Evolutionary conservation across 768 basidiomycete genomes (phyloP), one percentile per base, ranked within the genome.

Genomic region (Lactifluus subvellereus): DNA sequence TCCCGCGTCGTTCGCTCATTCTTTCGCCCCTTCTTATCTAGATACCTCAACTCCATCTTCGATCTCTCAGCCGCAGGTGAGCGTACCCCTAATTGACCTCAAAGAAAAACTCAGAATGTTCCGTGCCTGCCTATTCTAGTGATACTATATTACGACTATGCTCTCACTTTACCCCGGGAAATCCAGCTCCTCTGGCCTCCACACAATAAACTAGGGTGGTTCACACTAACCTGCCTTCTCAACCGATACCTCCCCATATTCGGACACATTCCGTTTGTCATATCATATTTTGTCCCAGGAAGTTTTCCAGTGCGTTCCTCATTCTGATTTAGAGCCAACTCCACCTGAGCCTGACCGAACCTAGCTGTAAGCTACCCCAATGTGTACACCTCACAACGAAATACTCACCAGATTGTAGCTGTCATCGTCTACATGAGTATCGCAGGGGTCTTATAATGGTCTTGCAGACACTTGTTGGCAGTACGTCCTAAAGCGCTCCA

Each of bases 231-330:
- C 67, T 83, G 82, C 68, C 77, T 81, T 50, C 56, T 81, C 42
- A 81, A 81, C 61, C 79, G 82, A 9, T 84, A 84, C 60, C 68
- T 79, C 45, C 74, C 79, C 1, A 71, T 80, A 50, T 71, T 80
- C 38, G 78, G 76, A 10, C 64, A 69, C 42, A 65, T 71, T 10
- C 69, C 68, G 1, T 53, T 72, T 27, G 66, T 66, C 32, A 64
- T 59, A 2, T 69, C 66, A 30, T 71, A 71, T 52, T 68, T 72
- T 10, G 14, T n/a, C 14, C 27, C 6, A 10, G 6, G 11, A 18
- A 27, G 6, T 16, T 4, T 27, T 8, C 1, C 3, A 22, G 61
- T 62, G 55, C 61, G 61, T 62, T 6, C 14, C 6, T 50, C 18
- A 6, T 56, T 32, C 27, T 35, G 10, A 32, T 27, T 20, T 20